Conservation (phyloP, 2,329 filamentous ascomycete genomes). For the Hypoxylon sp. region DNA sequence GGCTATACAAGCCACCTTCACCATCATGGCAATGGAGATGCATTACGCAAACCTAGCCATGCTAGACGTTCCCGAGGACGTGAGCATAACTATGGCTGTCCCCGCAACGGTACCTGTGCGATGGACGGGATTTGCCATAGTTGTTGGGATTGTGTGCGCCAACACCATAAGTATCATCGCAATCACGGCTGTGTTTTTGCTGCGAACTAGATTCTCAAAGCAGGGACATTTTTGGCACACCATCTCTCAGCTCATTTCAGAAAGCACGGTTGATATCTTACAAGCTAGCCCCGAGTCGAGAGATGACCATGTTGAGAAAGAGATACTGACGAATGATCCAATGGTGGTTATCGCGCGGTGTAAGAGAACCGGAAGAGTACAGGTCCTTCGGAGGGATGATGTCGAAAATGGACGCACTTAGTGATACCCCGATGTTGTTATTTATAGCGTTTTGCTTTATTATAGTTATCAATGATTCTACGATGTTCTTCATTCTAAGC, state of each 20-base stretch:
- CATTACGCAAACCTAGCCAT: slow-evolving; percentile 41
- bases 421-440: slow-evolving; percentile 15
- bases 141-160: slow-evolving; percentile 26
- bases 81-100: slow-evolving; percentile 29
- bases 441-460: background rate
- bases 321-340: slow-evolving; percentile 22
- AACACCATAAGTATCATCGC: slow-evolving; percentile 38
- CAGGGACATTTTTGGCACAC: slow-evolving; percentile 48
- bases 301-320: slow-evolving; percentile 35
- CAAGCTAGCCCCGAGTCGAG: slow-evolving; percentile 39
- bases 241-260: slow-evolving; percentile 46
- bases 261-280: slow-evolving; percentile 44
- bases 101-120: slow-evolving; percentile 31
- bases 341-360: slow-evolving; percentile 35
- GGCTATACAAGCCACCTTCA: slow-evolving; percentile 43
- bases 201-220: slow-evolving; percentile 42
- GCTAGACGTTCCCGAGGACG: slow-evolving; percentile 30
- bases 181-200: slow-evolving; percentile 39
- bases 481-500: background rate
- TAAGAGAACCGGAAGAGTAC: slow-evolving; percentile 38
- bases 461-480: background rate
- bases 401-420: slow-evolving; percentile 9
- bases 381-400: slow-evolving; percentile 36
- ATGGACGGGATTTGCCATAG: slow-evolving; percentile 31
- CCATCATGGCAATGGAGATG: slow-evolving; percentile 38